phyloP scores from a whole-genome alignment of 2,329 filamentous ascomycete species.

The Cladophialophora exuberans region DNA sequence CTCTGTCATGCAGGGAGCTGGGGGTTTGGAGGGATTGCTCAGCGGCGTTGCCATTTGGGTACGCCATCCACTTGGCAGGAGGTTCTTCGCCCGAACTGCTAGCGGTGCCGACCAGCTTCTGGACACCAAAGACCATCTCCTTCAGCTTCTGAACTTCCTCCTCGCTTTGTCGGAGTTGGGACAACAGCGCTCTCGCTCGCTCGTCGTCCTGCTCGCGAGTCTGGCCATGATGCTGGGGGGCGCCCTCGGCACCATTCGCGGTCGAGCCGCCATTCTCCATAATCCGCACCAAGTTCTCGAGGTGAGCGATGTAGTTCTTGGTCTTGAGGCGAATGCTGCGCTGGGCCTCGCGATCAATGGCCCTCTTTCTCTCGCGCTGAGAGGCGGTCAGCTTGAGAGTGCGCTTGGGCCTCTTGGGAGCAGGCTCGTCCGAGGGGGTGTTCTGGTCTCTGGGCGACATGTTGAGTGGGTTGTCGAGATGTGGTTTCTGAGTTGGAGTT shows the following conservation, averaged over 20 bases:
- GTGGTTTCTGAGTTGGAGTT: neutral
- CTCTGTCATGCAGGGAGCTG: neutral
- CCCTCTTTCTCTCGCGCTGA: conserved; percentile 24
- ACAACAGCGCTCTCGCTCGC: conserved; percentile 13
- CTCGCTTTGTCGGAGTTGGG: conserved; percentile 21
- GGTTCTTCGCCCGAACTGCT: neutral
- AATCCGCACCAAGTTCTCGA: conserved; percentile 22
- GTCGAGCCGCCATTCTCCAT: conserved; percentile 13
- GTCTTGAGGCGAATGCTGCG: conserved; percentile 24
- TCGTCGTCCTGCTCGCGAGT: neutral
- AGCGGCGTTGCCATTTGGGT: neutral
- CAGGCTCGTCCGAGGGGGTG: neutral
- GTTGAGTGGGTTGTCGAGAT: neutral
- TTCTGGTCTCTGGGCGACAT: neutral
- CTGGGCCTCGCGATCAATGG: conserved; percentile 23
- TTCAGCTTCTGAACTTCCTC: conserved; percentile 16
- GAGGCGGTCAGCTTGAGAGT: conserved; percentile 19
- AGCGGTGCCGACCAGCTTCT: conserved; percentile 14
- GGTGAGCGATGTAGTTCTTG: conserved; percentile 25
- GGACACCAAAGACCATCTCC: conserved; percentile 18
- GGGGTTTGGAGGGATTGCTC: neutral
- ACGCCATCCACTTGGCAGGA: neutral
- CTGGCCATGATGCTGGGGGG: neutral
- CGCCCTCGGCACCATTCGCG: neutral
- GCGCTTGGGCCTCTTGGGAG: conserved; percentile 16